phyloP scores from a whole-genome alignment of 306 rosid genomes.

The Vigna nakashimae region DNA sequence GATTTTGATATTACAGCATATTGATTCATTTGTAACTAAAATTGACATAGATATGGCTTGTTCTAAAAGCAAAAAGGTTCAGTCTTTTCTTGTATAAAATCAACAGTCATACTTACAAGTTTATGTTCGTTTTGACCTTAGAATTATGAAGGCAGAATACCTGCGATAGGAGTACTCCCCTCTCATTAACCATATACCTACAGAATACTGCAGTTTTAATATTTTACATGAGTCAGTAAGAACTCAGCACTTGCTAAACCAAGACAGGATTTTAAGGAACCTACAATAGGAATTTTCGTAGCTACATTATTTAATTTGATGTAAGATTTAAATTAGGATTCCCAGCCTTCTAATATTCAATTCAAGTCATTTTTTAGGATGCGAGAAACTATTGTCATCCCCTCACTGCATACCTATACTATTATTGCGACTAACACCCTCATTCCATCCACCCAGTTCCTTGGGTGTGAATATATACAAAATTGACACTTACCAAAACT shows the following conservation, averaged over 20 bases:
- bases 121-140: conserved; percentile 17
- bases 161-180: not conserved
- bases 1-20: not conserved
- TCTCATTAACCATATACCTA: conserved; percentile 19
- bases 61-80: not conserved
- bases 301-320: not conserved
- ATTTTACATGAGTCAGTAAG: conserved; percentile 6
- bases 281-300: not conserved
- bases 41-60: not conserved
- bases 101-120: conserved; percentile 15
- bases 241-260: not conserved
- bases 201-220: not conserved
- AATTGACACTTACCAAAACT: conserved; percentile 7
- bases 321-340: not conserved
- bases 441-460: not conserved
- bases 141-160: not conserved
- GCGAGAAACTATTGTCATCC: not conserved
- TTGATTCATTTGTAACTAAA: conserved; percentile 11
- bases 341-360: conserved; percentile 13
- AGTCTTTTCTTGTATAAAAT: conserved; percentile 8
- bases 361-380: conserved; percentile 8
- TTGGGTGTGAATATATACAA: conserved; percentile 12
- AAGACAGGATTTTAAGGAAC: conserved; percentile 2
- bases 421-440: conserved; percentile 3
- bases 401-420: not conserved